A percentile compares a stretch with the other conserved stretches of the same genome.
Evolutionary conservation across 1,139 yeast species (phyloP).

Genomic region (Meyerozyma carpophila): DNA sequence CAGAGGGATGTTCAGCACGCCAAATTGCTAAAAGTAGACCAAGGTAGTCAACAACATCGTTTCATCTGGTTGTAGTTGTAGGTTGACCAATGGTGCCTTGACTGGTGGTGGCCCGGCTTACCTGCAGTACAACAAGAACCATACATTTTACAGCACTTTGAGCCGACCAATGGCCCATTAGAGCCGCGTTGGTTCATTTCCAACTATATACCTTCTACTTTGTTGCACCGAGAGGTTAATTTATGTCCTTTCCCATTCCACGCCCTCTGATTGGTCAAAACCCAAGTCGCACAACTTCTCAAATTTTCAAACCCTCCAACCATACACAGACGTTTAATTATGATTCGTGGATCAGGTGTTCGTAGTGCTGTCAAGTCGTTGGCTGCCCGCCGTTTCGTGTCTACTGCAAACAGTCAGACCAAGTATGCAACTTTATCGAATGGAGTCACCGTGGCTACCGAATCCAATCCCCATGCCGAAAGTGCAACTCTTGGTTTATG

Average conservation of each 20-base stretch:
- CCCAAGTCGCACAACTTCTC: not conserved
- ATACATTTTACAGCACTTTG: not conserved
- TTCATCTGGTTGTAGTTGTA: too few relatives aligned
- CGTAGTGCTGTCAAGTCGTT: slow-evolving; percentile 26
- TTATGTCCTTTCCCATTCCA: not conserved
- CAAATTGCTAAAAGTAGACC: too few relatives aligned
- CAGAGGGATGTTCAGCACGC: too few relatives aligned
- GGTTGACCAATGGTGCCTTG: too few relatives aligned
- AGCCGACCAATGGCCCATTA: too few relatives aligned
- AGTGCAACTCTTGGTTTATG: slow-evolving; percentile 64
- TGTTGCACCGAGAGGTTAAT: not conserved
- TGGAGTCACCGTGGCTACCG: slow-evolving; percentile 71
- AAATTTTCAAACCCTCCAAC: not conserved
- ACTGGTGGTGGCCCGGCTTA: not conserved
- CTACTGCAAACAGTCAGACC: slow-evolving; percentile 57
- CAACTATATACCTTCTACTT: too few relatives aligned
- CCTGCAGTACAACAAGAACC: not conserved
- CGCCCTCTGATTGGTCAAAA: slow-evolving; percentile 1
- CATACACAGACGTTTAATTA: slow-evolving; percentile 7
- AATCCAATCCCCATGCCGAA: slow-evolving; percentile 50
- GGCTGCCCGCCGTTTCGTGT: slow-evolving; percentile 48
- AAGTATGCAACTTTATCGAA: slow-evolving; percentile 66
- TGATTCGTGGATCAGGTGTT: slow-evolving; percentile 37
- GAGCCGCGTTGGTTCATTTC: too few relatives aligned
- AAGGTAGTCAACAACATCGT: too few relatives aligned